Evolutionary conservation across 768 basidiomycete genomes (phyloP).

Genomic region (Rossbeevera mucosa): DNA sequence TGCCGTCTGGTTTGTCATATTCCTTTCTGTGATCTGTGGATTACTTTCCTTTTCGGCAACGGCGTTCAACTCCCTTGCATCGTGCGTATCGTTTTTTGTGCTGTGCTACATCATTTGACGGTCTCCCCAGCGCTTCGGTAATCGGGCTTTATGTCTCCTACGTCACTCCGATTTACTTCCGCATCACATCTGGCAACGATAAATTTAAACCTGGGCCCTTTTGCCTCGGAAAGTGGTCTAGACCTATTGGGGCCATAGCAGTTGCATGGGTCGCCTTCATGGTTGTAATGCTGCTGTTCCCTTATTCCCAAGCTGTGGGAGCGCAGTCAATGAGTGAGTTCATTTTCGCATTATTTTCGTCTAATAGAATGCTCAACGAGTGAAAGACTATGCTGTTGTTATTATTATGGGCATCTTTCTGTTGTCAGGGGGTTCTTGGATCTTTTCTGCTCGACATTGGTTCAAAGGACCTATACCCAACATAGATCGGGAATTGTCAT

Average conservation of each 20-base stretch:
- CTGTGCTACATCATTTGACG: background rate
- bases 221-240: constrained; percentile 28
- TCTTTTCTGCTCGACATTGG: constrained; percentile 33
- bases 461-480: constrained; percentile 34
- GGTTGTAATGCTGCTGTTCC: constrained; percentile 33
- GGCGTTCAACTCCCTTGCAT: constrained; percentile 33
- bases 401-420: constrained; percentile 31
- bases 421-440: constrained; percentile 30
- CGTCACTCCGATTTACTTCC: constrained; percentile 34
- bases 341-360: background rate
- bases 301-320: constrained; percentile 17
- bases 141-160: constrained; percentile 37
- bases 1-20: constrained; percentile 39
- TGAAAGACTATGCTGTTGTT: constrained; percentile 23
- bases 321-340: constrained; percentile 34
- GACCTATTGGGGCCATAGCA: constrained; percentile 28
- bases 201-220: constrained; percentile 35
- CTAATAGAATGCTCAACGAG: background rate
- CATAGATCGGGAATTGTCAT: constrained; percentile 10
- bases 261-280: constrained; percentile 34
- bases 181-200: constrained; percentile 33
- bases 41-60: constrained; percentile 31
- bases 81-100: constrained; percentile 18
- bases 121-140: constrained; percentile 25
- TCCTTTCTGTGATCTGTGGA: constrained; percentile 28